phyloP scores from a whole-genome alignment of 2,329 filamentous ascomycete genomes.

The Pseudogymnoascus sp. region DNA sequence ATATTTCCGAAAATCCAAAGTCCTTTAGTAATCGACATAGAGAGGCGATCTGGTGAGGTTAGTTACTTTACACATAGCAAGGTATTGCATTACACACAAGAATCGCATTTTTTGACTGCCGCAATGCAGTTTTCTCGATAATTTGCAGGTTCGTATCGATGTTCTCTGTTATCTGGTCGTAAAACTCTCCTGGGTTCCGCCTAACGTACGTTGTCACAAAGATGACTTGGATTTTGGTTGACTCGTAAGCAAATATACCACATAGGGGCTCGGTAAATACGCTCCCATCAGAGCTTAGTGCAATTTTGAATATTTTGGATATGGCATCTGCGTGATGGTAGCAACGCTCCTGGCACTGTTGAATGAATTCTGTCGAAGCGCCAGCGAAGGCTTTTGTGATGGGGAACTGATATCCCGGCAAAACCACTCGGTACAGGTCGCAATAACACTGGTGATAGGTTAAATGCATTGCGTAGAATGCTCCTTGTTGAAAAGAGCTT shows the following conservation, averaged over 20 bases:
- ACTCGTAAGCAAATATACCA: conserved; percentile 21
- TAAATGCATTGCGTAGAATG: conserved; percentile 23
- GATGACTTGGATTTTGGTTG: conserved; percentile 25
- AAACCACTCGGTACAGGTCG: conserved; percentile 21
- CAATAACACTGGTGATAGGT: conserved; percentile 22
- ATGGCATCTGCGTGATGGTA: conserved; percentile 21
- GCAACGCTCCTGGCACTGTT: conserved; percentile 20
- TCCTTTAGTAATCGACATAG: not conserved
- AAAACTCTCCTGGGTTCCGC: conserved; percentile 15
- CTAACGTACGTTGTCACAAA: conserved; percentile 20
- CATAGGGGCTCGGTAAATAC: conserved; percentile 23
- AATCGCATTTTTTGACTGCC: not conserved
- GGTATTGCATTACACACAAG: not conserved
- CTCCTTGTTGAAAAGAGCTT: conserved; percentile 17
- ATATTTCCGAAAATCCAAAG: not conserved
- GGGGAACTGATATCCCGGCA: conserved; percentile 25
- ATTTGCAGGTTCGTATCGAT: conserved; percentile 17
- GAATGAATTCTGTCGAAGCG: conserved; percentile 18
- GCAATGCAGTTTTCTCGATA: conserved; percentile 8
- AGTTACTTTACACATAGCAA: conserved; percentile 7
- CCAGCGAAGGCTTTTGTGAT: conserved; percentile 20
- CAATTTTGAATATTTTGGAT: conserved; percentile 17
- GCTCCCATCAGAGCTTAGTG: not conserved
- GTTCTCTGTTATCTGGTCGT: conserved; percentile 18
- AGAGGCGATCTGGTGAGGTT: not conserved